Evolutionary conservation across 1,284 basidiomycete species (phyloP), one percentile per base, ranked within the genome.

Genomic region (Sutorius eximius): DNA sequence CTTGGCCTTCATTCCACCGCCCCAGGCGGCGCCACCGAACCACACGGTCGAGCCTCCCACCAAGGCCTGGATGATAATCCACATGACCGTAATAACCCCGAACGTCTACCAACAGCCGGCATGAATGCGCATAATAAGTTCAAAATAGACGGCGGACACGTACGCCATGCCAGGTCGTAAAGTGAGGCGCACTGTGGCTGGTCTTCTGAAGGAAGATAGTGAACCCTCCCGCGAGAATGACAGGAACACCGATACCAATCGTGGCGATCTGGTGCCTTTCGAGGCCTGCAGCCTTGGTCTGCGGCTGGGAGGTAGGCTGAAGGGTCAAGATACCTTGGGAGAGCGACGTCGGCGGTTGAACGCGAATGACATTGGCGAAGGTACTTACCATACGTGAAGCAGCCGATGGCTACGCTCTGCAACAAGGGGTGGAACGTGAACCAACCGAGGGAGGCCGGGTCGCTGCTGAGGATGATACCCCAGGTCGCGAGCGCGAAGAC

Each of bases 11-110:
- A 75, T 69, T 18, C 82, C 82, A 3, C 87, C 86, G 16, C 87
- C 86, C 62, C 89, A 85, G 1, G 77, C 73, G 11, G 73, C 75
- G 13, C 87, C 87, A 15, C 72, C 75, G 57, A 79, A 83, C 87
- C 87, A 89, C 13, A 89, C 86, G 51, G 85, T 88, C 15, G 77
- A 83, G 2, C 76, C 85, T 11, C 87, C 87, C 0, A 88, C 7
- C 15, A 75, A 57, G 12, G 79, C 69, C 62, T 89, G 87, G 22
- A 77, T 51, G 16, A 82, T 30, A 38, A 89, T 69, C 82, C 85
- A 86, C 6, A 68, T 55, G 49, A 85, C 65, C 29, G 77, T 73
- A 37, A 82, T 61, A 32, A 86, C 71, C 0, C 88, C 88, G 52
- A 88, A 75, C 29, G 73, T 79, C 86, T 77, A 53, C 8, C 1